Evolutionary conservation across 768 basidiomycete genomes (phyloP).

Genomic region (Leucogyrophana mollusca): DNA sequence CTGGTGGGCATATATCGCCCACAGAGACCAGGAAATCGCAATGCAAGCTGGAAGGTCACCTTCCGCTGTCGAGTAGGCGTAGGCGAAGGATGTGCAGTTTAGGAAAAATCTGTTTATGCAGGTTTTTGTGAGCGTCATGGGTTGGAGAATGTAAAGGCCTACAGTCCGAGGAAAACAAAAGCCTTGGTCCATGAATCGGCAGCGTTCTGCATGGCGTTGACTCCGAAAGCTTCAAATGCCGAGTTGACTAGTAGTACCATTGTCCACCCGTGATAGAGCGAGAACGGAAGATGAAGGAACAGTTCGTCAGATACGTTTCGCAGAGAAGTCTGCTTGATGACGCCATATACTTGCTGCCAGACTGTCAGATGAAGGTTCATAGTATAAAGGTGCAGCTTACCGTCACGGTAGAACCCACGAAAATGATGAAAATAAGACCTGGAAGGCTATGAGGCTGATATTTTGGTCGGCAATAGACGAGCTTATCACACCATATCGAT

Average conservation of each 20-base stretch:
- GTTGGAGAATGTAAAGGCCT: constrained; percentile 12
- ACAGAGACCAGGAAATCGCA: constrained; percentile 65
- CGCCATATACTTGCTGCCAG: constrained; percentile 59
- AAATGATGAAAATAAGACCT: constrained; percentile 41
- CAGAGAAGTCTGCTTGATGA: constrained; percentile 56
- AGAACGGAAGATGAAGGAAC: constrained; percentile 74
- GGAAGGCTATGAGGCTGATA: constrained; percentile 22
- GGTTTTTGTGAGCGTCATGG: background rate
- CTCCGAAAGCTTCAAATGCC: constrained; percentile 62
- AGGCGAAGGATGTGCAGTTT: constrained; percentile 56
- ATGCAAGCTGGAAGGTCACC: constrained; percentile 70
- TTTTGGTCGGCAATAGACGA: background rate
- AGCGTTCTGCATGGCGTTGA: constrained; percentile 47
- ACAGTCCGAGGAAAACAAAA: constrained; percentile 61
- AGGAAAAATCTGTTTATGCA: constrained; percentile 44
- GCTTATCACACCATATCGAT: constrained; percentile 35
- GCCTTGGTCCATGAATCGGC: constrained; percentile 61
- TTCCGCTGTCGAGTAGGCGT: constrained; percentile 62
- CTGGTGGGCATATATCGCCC: constrained; percentile 61
- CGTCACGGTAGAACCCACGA: constrained; percentile 51
- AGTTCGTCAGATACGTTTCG: constrained; percentile 54
- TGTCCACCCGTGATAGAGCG: constrained; percentile 64
- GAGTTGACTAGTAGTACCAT: constrained; percentile 52
- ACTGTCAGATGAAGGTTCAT: constrained; percentile 30
- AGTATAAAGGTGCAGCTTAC: constrained; percentile 28